Conservation (phyloP, 495 filamentous ascomycete species). For the Neurospora sublineolata region DNA sequence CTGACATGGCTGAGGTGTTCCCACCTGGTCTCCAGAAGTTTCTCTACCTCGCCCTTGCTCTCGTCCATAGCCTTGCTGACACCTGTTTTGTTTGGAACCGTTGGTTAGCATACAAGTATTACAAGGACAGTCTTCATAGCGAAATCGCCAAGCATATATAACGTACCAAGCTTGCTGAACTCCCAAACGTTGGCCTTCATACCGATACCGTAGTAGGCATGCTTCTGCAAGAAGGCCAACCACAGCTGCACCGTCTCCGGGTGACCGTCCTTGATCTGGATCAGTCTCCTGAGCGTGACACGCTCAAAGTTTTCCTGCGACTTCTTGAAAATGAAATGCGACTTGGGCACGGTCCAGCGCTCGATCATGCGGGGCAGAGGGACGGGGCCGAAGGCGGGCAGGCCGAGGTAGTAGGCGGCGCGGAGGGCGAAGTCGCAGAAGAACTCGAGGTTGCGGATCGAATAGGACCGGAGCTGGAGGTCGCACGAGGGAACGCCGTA, state of each 20-base stretch:
- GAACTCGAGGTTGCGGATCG: conserved; percentile 81
- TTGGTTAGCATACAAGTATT: background rate
- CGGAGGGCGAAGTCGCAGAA: conserved; percentile 91
- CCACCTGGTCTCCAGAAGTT: conserved; percentile 51
- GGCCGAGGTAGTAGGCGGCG: conserved; percentile 83
- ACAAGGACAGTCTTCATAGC: background rate
- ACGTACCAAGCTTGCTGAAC: conserved; percentile 57
- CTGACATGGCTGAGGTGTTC: conserved; percentile 50
- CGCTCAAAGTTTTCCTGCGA: conserved; percentile 95
- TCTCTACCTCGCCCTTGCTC: conserved; percentile 43
- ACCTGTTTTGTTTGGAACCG: conserved; percentile 30
- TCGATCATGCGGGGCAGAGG: conserved; percentile 80
- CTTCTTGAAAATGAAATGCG: conserved; percentile 91
- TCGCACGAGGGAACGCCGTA: conserved; percentile 77
- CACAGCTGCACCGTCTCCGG: conserved; percentile 79
- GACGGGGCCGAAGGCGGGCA: conserved; percentile 77
- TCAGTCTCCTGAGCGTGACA: conserved; percentile 70
- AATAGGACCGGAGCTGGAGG: conserved; percentile 87
- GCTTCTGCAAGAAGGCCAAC: conserved; percentile 82
- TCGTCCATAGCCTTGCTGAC: conserved; percentile 56
- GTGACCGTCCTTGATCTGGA: conserved; percentile 89
- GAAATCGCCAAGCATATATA: background rate
- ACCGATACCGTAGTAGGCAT: conserved; percentile 85
- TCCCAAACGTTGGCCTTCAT: conserved; percentile 99
- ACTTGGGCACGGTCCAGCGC: conserved; percentile 87